Base-by-base conservation (phyloP, 805 yeast genomes). In the Clavispora asparagi region DNA sequence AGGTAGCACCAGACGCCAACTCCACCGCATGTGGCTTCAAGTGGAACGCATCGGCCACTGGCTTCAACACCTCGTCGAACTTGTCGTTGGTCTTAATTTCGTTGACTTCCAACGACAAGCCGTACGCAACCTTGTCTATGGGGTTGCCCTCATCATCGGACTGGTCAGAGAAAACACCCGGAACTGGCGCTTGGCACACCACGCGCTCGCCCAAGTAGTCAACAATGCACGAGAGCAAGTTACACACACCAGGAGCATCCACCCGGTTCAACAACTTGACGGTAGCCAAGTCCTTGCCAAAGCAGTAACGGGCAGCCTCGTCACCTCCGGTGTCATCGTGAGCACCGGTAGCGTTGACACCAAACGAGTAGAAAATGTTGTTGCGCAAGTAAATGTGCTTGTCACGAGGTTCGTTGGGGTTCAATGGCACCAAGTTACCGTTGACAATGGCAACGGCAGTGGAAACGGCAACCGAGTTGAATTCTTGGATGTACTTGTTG, bases 121-220 rank as follows among this genome's bases (percentile, higher is more conserved):
- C 98, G 60, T 91, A 88, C 9, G 73, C 75, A 42, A 89, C 86
- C 58, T 77, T 79, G 42, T 52, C 57, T 19, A 51, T 31, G 4
- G 54, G 43, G 19, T 53, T 44, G 6, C 57, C 56, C 12, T 50
- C 45, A 2, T 40, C 50, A 35, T 53, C 57, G 14, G 41, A 32
- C 26, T 74, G 62, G 29, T 57, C 60, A 45, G 78, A 71, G 64
- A 86, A 83, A 46, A 86, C 80, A 49, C 98, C 98, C 13, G 99
- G 99, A 39, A 92, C 95, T 11, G 97, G 96, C 12, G 96, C 87
- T 70, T 92, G 98, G 63, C 95, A 88, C 33, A 92, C 77, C 32
- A 92, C 73, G 64, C 98, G 79, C 58, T 81, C 84, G 50, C 98
- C 99, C 60, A 87, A 82, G 68, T 80, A 92, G 65, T 92, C 98